Conservation (phyloP, 2,329 filamentous ascomycete species). For the Neurospora sp. region DNA sequence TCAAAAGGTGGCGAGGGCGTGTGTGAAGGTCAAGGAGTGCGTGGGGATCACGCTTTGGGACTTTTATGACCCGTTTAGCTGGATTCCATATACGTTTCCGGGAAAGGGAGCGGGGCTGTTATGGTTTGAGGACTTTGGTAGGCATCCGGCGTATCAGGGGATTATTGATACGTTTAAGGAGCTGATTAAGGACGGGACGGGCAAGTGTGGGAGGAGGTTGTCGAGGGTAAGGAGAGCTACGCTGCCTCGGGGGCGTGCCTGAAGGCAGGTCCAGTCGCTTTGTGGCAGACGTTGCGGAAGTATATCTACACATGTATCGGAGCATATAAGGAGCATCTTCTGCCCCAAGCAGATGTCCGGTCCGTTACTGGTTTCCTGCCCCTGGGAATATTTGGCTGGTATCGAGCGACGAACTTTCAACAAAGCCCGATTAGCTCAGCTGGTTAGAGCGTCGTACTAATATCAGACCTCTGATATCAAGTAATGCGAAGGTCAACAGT, state of each 20-base stretch:
- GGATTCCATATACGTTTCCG: slow-evolving; percentile 26
- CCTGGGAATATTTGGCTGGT: not conserved
- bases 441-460: not conserved
- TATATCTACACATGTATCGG: not conserved
- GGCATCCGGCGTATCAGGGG: slow-evolving; percentile 26
- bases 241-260: not conserved
- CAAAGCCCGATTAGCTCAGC: not conserved
- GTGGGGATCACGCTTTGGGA: slow-evolving; percentile 33
- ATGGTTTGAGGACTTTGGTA: slow-evolving; percentile 25
- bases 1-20: slow-evolving; percentile 20
- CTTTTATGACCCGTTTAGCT: slow-evolving; percentile 29
- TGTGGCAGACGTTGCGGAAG: not conserved
- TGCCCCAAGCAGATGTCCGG: not conserved
- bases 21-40: slow-evolving; percentile 24
- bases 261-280: not conserved
- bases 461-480: not conserved
- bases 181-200: not conserved
- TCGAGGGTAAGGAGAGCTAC: not conserved
- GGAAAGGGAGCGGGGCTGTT: slow-evolving; percentile 25
- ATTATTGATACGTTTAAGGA: slow-evolving; percentile 25
- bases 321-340: not conserved
- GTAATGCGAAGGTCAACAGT: not conserved
- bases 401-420: accelerated
- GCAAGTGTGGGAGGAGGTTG: not conserved
- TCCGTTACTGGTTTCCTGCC: not conserved